Percentiles rank a stretch among this genome's conserved stretches.
Evolutionary conservation across 768 basidiomycete species (phyloP).

Genomic region (Gloeophyllum trabeum): DNA sequence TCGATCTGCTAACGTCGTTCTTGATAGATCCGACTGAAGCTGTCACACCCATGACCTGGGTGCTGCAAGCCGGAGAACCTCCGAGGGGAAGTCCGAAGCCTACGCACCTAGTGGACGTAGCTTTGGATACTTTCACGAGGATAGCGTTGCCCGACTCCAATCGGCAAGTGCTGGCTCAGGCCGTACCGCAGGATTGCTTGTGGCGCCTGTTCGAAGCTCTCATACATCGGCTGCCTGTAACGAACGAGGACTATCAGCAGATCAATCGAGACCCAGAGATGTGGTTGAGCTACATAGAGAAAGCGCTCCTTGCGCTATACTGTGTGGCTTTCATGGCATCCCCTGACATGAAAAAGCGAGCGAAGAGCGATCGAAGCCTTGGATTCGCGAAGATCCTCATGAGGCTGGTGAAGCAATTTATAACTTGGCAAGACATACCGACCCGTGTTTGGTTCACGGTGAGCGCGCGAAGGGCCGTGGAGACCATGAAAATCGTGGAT

Average conservation of each 20-base stretch:
- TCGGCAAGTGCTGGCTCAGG: constrained; percentile 55
- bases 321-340: constrained; percentile 78
- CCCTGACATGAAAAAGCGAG: constrained; percentile 55
- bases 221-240: constrained; percentile 75
- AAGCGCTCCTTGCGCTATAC: constrained; percentile 73
- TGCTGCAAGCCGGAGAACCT: constrained; percentile 39
- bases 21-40: constrained; percentile 61
- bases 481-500: constrained; percentile 72
- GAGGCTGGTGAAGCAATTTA: constrained; percentile 56
- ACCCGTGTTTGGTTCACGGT: constrained; percentile 39
- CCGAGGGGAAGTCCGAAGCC: constrained; percentile 35
- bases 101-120: constrained; percentile 54
- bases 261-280: constrained; percentile 41
- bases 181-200: constrained; percentile 46
- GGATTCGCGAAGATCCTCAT: constrained; percentile 64
- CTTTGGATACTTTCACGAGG: constrained; percentile 80
- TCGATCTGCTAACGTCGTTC: constrained; percentile 64
- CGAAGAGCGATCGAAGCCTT: constrained; percentile 55
- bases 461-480: constrained; percentile 56
- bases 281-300: constrained; percentile 76
- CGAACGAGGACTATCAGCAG: constrained; percentile 63
- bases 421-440: constrained; percentile 37
- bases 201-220: constrained; percentile 58
- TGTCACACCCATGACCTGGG: constrained; percentile 44
- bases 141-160: constrained; percentile 70